Evolutionary conservation across 2,329 filamentous ascomycete species (phyloP), one percentile per base, ranked within the genome.

Genomic region (Dendryphion nanum): DNA sequence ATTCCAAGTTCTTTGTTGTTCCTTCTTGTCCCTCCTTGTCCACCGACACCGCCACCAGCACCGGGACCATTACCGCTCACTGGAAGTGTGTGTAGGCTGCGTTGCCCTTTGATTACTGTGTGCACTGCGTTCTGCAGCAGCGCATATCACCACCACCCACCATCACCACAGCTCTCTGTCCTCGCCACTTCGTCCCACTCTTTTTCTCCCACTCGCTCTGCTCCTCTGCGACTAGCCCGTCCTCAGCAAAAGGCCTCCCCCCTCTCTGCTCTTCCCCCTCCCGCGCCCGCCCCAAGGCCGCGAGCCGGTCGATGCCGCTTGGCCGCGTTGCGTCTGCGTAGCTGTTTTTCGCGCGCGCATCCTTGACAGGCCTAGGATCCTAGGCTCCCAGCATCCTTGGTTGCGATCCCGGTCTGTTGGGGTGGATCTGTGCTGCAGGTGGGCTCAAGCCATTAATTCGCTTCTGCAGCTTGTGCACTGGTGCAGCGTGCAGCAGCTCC

Each of bases 261-360:
- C n/a, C n/a, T n/a, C n/a, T n/a, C n/a, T n/a, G n/a, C n/a, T n/a
- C n/a, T n/a, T n/a, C n/a, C n/a, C n/a, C n/a, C n/a, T n/a, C n/a
- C n/a, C n/a, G n/a, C n/a, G n/a, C n/a, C n/a, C n/a, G n/a, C n/a
- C n/a, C n/a, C n/a, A n/a, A n/a, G n/a, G n/a, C n/a, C n/a, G n/a
- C n/a, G n/a, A n/a, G n/a, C 57, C 55, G 51, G 55, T 49, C 47
- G 48, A 39, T 53, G 51, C 51, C 50, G 55, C 51, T 54, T 59
- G 54, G 54, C 52, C 47, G 48, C 46, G 23, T 10, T n/a, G 8
- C 15, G 43, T n/a, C 34, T 32, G 32, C n/a, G n/a, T 26, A 20
- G 6, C 18, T 34, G 35, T 33, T 32, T 37, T 33, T 30, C 17
- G 43, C 42, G 46, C 45, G 42, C 6, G n/a, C 23, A 26, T 26